Evolutionary conservation across 2,329 filamentous ascomycete species (phyloP).

Genomic region (Hypoxylon sp.): DNA sequence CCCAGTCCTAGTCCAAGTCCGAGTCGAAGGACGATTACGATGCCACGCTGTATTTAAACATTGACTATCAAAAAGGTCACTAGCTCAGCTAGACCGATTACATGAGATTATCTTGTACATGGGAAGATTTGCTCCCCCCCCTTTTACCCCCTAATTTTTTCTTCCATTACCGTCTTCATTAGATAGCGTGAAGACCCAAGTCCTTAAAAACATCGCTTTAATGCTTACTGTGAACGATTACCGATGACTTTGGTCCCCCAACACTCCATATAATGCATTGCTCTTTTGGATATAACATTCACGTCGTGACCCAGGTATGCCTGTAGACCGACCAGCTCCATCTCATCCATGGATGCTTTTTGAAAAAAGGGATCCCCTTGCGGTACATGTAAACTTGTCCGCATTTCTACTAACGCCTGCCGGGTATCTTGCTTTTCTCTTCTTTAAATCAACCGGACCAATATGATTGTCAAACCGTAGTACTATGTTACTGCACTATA

Average conservation of each 20-base stretch:
- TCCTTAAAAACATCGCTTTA: slow-evolving; percentile 15
- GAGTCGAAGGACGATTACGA: too few species aligned
- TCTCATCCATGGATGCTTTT: slow-evolving; percentile 12
- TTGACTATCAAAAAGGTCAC: too few species aligned
- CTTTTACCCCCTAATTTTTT: too few species aligned
- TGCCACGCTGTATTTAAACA: too few species aligned
- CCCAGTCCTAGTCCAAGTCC: too few species aligned
- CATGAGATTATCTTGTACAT: too few species aligned
- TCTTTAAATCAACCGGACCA: slow-evolving; percentile 30
- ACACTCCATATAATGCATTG: slow-evolving; percentile 26
- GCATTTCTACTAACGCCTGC: slow-evolving; percentile 34
- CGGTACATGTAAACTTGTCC: slow-evolving; percentile 21
- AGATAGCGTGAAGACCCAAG: neutral
- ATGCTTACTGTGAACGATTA: slow-evolving; percentile 20
- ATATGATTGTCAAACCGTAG: slow-evolving; percentile 21
- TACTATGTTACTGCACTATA: slow-evolving; percentile 45
- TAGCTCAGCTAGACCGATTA: too few species aligned
- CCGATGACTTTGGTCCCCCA: slow-evolving; percentile 3
- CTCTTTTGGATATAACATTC: slow-evolving; percentile 3
- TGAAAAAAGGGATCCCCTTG: slow-evolving; percentile 20
- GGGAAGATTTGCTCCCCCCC: too few species aligned
- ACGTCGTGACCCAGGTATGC: slow-evolving; percentile 15
- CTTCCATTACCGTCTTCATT: neutral
- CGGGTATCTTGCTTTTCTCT: slow-evolving; percentile 39
- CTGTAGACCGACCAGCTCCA: slow-evolving; percentile 4